A percentile compares a stretch with the other conserved stretches of the same genome.
These are phyloP conservation scores for Paramyrothecium sp. DNA, from an alignment of 2,329 filamentous ascomycete genomes.

Conservation along the genomic window DNA sequence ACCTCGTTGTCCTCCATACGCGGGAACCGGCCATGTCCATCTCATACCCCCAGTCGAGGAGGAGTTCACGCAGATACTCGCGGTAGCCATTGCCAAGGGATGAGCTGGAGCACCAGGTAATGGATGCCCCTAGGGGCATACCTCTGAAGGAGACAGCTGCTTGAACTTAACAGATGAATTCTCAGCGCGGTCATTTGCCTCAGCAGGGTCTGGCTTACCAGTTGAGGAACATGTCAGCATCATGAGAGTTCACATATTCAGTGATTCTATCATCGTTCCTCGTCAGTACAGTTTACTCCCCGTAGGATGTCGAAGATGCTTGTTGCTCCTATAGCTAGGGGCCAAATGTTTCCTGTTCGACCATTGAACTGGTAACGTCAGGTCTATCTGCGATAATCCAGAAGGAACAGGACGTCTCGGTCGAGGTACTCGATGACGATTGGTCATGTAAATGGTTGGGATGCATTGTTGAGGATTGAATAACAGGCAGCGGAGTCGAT, in stretches of 20 bases:
- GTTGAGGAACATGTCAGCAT: not conserved
- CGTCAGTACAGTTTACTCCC: too few relatives aligned
- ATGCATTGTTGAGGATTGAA: not conserved
- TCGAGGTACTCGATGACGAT: too few relatives aligned
- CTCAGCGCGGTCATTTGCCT: not conserved
- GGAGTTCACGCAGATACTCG: slow-evolving; percentile 24
- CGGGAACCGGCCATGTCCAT: slow-evolving; percentile 41
- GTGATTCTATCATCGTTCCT: too few relatives aligned
- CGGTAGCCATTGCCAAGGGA: slow-evolving; percentile 39
- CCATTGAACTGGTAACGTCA: too few relatives aligned
- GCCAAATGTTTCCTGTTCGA: too few relatives aligned
- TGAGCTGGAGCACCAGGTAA: slow-evolving; percentile 35
- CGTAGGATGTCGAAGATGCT: too few relatives aligned
- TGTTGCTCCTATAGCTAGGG: too few relatives aligned
- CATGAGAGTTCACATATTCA: too few relatives aligned
- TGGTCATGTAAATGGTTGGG: not conserved
- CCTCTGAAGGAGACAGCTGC: slow-evolving; percentile 32
- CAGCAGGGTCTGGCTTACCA: not conserved
- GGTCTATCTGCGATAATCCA: too few relatives aligned
- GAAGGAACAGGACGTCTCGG: too few relatives aligned
- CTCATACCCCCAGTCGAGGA: slow-evolving; percentile 27
- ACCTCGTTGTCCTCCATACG: slow-evolving; percentile 39
- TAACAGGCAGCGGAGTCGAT: not conserved
- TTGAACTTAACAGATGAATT: not conserved
- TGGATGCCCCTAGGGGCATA: slow-evolving; percentile 43